A percentile compares a stretch with the other conserved stretches of the same genome.
These are phyloP conservation scores for Lepiota subincarnata DNA, from an alignment of 768 basidiomycete genomes.

Conservation along the genomic window DNA sequence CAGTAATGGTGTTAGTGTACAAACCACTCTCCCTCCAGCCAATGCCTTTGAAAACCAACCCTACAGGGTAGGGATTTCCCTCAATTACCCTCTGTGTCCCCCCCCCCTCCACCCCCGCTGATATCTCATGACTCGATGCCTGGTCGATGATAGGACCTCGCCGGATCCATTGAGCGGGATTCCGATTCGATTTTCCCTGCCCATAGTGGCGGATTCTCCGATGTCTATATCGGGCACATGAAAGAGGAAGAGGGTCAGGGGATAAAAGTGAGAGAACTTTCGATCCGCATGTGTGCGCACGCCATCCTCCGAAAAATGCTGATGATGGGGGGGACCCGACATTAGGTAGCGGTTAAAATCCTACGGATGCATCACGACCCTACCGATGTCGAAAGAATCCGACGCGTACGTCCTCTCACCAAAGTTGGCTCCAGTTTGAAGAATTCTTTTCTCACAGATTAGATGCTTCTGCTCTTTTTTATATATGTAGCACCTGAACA, in stretches of 20 bases:
- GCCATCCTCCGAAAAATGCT: too few species aligned
- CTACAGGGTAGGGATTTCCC: too few species aligned
- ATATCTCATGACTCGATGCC: too few species aligned
- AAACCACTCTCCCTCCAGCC: too few species aligned
- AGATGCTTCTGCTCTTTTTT: not conserved
- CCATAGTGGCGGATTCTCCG: constrained; percentile 14
- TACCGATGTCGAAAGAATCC: not conserved
- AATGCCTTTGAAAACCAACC: too few species aligned
- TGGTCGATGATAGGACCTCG: constrained; percentile 13
- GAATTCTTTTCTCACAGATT: not conserved
- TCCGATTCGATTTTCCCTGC: not conserved
- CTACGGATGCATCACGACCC: constrained; percentile 2
- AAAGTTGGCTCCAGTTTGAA: not conserved
- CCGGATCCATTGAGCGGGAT: constrained; percentile 5
- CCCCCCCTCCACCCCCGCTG: too few species aligned
- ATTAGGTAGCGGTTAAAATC: constrained; percentile 19
- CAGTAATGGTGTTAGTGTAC: too few species aligned
- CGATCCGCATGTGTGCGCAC: too few species aligned
- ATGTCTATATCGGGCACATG: constrained; percentile 13
- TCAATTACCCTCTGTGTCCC: too few species aligned
- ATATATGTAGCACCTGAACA: constrained; percentile 12
- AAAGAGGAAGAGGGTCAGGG: not conserved
- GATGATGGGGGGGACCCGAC: not conserved
- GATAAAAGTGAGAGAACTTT: too few species aligned
- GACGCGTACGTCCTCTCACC: not conserved